Evolutionary conservation across 2,329 filamentous ascomycete genomes (phyloP).

Genomic region (Mycosphaerella sp.): DNA sequence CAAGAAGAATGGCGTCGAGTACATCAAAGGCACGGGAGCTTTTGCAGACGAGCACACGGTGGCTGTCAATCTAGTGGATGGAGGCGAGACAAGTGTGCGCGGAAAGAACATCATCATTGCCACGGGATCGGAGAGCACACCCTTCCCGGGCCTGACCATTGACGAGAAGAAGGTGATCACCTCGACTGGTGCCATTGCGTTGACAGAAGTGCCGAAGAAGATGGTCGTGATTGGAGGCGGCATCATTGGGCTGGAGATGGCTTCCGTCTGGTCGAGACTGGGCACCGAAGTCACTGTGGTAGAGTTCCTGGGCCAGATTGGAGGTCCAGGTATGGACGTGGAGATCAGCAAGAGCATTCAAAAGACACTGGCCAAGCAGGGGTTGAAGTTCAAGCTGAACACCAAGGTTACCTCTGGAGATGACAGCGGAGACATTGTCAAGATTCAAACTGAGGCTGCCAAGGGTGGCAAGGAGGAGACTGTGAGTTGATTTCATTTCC

Average conservation of each 20-base stretch:
- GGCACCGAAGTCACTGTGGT: conserved; percentile 94
- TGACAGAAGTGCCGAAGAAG: conserved; percentile 88
- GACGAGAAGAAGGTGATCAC: conserved; percentile 97
- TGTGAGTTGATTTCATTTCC: conserved; percentile 46
- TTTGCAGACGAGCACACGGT: conserved; percentile 65
- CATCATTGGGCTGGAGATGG: conserved; percentile 98
- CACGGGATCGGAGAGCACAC: conserved; percentile 89
- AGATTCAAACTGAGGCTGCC: conserved; percentile 79
- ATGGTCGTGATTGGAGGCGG: conserved; percentile 97
- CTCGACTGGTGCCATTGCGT: conserved; percentile 86
- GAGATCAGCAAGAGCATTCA: conserved; percentile 88
- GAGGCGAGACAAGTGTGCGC: conserved; percentile 77
- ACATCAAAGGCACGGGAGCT: conserved; percentile 72
- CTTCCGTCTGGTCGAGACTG: conserved; percentile 90
- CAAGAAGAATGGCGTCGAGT: conserved; percentile 99
- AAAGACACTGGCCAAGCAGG: conserved; percentile 93
- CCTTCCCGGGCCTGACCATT: conserved; percentile 90
- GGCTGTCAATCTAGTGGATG: conserved; percentile 83
- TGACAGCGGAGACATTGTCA: conserved; percentile 66
- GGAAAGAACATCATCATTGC: conserved; percentile 99
- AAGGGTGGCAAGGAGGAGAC: conserved; percentile 95
- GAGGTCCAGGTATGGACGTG: conserved; percentile 92
- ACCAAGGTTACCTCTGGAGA: conserved; percentile 92
- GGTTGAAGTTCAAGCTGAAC: conserved; percentile 95
- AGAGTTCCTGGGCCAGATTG: conserved; percentile 92